phyloP scores from a whole-genome alignment of 2,329 filamentous ascomycete species.

The Aurifilum marmelostoma region DNA sequence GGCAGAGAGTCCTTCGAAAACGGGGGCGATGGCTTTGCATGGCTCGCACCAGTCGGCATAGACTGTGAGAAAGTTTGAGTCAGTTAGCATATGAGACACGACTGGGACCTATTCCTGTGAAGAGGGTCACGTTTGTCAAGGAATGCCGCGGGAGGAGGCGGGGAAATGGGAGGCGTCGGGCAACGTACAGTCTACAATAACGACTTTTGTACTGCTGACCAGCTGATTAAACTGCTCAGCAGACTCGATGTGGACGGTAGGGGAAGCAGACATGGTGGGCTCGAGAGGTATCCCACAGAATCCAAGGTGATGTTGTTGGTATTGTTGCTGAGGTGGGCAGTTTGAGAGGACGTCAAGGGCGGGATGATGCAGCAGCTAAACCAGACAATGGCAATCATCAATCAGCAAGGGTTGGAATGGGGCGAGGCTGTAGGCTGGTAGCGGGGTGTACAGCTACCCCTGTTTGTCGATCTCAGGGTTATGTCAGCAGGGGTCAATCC shows the following conservation, averaged over 20 bases:
- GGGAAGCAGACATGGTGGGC: constrained; percentile 34
- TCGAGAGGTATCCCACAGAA: neutral
- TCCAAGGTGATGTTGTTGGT: neutral
- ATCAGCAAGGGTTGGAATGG: neutral
- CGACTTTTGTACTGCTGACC: constrained; percentile 73
- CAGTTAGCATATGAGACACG: constrained; percentile 1
- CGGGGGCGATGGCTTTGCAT: constrained; percentile 80
- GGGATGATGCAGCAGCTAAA: neutral
- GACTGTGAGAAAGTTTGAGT: constrained; percentile 56
- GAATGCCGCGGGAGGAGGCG: too few relatives aligned
- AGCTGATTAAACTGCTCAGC: constrained; percentile 68
- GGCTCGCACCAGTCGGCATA: constrained; percentile 86
- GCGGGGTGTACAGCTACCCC: neutral
- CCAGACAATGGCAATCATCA: neutral
- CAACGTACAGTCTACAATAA: constrained; percentile 85
- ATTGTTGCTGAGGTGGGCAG: neutral
- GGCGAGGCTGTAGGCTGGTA: neutral
- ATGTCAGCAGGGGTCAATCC: neutral
- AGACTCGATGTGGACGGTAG: constrained; percentile 45
- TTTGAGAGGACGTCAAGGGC: neutral
- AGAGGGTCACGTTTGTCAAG: neutral
- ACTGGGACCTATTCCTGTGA: neutral
- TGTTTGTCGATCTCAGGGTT: neutral
- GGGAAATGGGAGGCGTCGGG: constrained; percentile 6
- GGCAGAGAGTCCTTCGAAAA: constrained; percentile 76